Conservation (phyloP, 2,329 filamentous ascomycete species). For the Colletotrichum simmondsii region DNA sequence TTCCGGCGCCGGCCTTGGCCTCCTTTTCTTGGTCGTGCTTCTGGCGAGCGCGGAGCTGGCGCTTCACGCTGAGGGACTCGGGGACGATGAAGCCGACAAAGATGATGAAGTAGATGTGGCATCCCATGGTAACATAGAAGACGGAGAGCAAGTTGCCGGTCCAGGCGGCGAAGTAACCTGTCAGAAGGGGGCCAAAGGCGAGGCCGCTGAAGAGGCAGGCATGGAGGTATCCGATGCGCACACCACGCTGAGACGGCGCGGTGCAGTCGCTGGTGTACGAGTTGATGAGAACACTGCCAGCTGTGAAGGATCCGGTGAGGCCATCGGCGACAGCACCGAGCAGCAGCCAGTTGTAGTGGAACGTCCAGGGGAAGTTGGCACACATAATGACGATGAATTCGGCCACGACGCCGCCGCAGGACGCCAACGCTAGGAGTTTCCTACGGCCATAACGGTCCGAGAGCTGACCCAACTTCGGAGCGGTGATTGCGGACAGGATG, state of each 20-base stretch:
- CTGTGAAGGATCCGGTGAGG: slow-evolving; percentile 87
- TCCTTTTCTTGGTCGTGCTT: slow-evolving; percentile 66
- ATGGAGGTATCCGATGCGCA: slow-evolving; percentile 90
- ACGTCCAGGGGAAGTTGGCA: slow-evolving; percentile 76
- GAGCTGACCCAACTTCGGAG: slow-evolving; percentile 84
- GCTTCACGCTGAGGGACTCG: slow-evolving; percentile 82
- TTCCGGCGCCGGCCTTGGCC: slow-evolving; percentile 41
- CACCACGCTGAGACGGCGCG: slow-evolving; percentile 79
- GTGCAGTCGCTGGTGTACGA: slow-evolving; percentile 94
- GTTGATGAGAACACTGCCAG: slow-evolving; percentile 79
- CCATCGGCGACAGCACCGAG: slow-evolving; percentile 84
- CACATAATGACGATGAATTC: slow-evolving; percentile 85
- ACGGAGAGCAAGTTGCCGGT: slow-evolving; percentile 82
- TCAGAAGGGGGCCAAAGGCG: slow-evolving; percentile 84
- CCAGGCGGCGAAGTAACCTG: slow-evolving; percentile 81
- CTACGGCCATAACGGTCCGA: slow-evolving; percentile 90
- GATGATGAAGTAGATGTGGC: slow-evolving; percentile 79
- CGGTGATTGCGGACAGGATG: slow-evolving; percentile 80
- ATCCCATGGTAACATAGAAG: slow-evolving; percentile 83
- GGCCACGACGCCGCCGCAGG: slow-evolving; percentile 76
- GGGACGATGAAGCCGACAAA: slow-evolving; percentile 80
- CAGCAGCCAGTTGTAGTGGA: slow-evolving; percentile 84
- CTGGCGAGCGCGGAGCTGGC: slow-evolving; percentile 76
- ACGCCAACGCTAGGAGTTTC: slow-evolving; percentile 77
- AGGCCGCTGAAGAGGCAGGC: slow-evolving; percentile 91